Percentiles rank a stretch among this genome's conserved stretches.
Evolutionary conservation across 441 rosid species (phyloP).

Genomic region (Rhodomyrtus psidioides): DNA sequence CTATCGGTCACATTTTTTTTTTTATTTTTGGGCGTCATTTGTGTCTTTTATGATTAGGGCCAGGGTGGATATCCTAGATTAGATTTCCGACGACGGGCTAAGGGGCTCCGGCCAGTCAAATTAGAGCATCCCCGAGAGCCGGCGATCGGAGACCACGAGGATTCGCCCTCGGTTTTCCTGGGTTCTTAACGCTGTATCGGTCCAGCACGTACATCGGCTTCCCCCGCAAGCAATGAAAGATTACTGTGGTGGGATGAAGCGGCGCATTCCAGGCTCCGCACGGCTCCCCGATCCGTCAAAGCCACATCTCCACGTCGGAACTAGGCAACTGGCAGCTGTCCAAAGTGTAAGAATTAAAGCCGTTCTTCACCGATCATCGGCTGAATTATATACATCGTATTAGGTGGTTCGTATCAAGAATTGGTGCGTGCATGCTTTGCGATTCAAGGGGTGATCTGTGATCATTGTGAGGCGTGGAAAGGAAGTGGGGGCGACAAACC

Average conservation of each 20-base stretch:
- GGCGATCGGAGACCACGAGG: not conserved
- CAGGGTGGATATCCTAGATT: not conserved
- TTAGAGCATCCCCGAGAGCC: not conserved
- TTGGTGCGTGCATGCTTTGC: too few relatives aligned
- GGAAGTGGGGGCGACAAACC: not conserved
- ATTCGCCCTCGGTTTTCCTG: not conserved
- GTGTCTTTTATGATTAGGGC: not conserved
- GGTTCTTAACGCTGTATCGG: rapidly evolving
- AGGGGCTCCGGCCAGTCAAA: not conserved
- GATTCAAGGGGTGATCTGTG: too few relatives aligned
- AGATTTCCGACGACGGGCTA: not conserved
- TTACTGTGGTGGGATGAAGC: not conserved
- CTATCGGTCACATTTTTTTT: not conserved
- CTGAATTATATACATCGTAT: not conserved
- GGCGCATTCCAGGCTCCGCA: rapidly evolving
- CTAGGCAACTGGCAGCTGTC: rapidly evolving
- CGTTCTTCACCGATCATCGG: not conserved
- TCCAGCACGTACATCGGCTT: not conserved
- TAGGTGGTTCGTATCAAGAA: not conserved
- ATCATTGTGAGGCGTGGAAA: not conserved
- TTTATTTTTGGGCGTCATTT: not conserved
- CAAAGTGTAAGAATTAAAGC: not conserved
- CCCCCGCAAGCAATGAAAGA: not conserved
- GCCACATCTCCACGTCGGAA: rapidly evolving
- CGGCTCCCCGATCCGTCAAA: rapidly evolving